phyloP scores from a whole-genome alignment of 2,329 filamentous ascomycete genomes.

The Atkinsonella texensis region DNA sequence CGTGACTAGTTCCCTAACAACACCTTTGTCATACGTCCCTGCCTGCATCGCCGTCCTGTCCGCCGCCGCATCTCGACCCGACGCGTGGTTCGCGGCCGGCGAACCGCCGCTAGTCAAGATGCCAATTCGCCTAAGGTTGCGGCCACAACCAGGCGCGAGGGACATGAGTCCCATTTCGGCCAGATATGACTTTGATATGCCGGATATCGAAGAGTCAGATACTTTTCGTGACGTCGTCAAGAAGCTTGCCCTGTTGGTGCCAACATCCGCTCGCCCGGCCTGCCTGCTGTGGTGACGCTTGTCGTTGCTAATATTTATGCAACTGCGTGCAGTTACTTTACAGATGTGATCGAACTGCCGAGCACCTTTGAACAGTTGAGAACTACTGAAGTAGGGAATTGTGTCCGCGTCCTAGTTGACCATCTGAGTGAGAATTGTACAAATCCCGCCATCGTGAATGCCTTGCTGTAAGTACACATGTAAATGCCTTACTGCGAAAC shows the following conservation, averaged over 20 bases:
- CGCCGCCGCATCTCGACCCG: not conserved
- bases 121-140: slow-evolving; percentile 26
- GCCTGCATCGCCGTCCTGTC: not conserved
- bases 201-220: slow-evolving; percentile 45
- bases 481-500: not conserved
- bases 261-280: not conserved
- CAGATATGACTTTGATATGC: slow-evolving; percentile 29
- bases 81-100: not conserved
- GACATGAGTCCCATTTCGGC: slow-evolving; percentile 24
- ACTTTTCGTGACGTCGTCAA: slow-evolving; percentile 52
- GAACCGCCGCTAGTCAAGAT: slow-evolving; percentile 12
- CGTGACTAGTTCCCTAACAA: no score
- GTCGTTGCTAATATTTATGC: not conserved
- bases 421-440: slow-evolving; percentile 51
- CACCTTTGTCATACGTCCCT: not conserved
- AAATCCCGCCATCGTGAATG: slow-evolving; percentile 60
- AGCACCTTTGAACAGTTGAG: slow-evolving; percentile 64
- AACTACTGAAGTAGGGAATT: slow-evolving; percentile 50
- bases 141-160: slow-evolving; percentile 17
- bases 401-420: slow-evolving; percentile 45
- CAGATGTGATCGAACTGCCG: slow-evolving; percentile 49
- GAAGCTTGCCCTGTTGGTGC: slow-evolving; percentile 49
- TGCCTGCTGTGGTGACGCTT: not conserved
- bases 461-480: slow-evolving; percentile 48
- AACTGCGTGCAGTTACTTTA: slow-evolving; percentile 40